Evolutionary conservation across 176 grass and related monocot genomes (phyloP).

Genomic region (Puccinellia tenuiflora): DNA sequence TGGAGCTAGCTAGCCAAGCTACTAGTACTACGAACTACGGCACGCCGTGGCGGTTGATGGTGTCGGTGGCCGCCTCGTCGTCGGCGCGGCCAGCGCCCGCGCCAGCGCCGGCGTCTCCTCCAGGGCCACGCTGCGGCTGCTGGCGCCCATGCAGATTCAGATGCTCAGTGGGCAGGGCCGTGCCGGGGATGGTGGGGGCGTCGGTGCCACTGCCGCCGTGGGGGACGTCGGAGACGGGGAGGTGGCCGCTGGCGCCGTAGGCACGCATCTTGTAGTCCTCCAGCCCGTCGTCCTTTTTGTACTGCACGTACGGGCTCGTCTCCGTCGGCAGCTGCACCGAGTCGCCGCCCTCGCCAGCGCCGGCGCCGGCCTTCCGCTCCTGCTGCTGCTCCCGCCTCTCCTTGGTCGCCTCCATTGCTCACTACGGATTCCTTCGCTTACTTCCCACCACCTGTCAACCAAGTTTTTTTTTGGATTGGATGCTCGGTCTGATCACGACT

Average conservation of each 20-base stretch:
- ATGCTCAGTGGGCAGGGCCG: not conserved
- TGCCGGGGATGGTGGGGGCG: slow-evolving; percentile 54
- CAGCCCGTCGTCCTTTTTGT: slow-evolving; percentile 29
- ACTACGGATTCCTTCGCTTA: no score
- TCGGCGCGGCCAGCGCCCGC: not conserved
- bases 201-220: slow-evolving; percentile 25
- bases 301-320: slow-evolving; percentile 82
- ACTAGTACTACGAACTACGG: slow-evolving; percentile 1
- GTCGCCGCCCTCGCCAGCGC: not conserved
- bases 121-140: not conserved
- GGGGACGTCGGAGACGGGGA: slow-evolving; percentile 43
- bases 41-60: slow-evolving; percentile 41
- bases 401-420: slow-evolving; percentile 36
- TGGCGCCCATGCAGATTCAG: not conserved
- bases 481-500: not conserved
- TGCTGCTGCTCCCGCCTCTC: slow-evolving; percentile 4
- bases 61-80: slow-evolving; percentile 18
- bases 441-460: no score
- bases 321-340: slow-evolving; percentile 49
- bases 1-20: not conserved
- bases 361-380: not conserved
- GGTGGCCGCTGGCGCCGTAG: slow-evolving; percentile 68
- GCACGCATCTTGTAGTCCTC: slow-evolving; percentile 83
- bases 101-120: not conserved
- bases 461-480: not conserved